Conservation (phyloP, 257 asterid genomes). For the Solanum etuberosum region DNA sequence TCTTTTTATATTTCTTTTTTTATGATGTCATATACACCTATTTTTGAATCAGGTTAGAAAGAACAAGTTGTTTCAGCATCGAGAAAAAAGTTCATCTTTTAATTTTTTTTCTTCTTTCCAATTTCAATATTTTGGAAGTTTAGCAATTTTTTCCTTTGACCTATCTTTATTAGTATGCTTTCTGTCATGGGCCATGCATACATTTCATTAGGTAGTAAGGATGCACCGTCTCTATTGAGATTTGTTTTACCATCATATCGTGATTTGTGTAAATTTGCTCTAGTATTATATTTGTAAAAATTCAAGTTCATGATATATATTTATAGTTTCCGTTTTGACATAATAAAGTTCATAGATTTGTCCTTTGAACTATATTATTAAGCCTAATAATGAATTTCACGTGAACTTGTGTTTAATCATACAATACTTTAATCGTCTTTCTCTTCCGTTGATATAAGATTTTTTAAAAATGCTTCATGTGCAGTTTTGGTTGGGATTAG, state of each 20-base stretch:
- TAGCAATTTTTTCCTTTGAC: background rate
- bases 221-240: background rate
- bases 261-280: background rate
- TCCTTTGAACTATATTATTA: background rate
- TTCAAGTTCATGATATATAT: background rate
- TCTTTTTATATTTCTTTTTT: background rate
- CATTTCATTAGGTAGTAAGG: background rate
- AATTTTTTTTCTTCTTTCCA: background rate
- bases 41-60: no score
- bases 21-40: background rate
- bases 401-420: background rate
- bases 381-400: background rate
- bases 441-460: rapidly evolving
- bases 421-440: background rate
- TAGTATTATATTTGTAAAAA: background rate
- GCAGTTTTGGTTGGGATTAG: background rate
- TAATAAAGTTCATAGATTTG: background rate
- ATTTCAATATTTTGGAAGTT: background rate
- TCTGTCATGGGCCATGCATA: background rate
- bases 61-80: no score
- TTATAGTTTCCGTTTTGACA: background rate
- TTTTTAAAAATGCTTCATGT: no score
- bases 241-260: background rate
- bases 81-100: no score
- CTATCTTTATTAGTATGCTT: background rate